phyloP scores from a whole-genome alignment of 495 filamentous ascomycete genomes.

The Neurospora discreta region DNA sequence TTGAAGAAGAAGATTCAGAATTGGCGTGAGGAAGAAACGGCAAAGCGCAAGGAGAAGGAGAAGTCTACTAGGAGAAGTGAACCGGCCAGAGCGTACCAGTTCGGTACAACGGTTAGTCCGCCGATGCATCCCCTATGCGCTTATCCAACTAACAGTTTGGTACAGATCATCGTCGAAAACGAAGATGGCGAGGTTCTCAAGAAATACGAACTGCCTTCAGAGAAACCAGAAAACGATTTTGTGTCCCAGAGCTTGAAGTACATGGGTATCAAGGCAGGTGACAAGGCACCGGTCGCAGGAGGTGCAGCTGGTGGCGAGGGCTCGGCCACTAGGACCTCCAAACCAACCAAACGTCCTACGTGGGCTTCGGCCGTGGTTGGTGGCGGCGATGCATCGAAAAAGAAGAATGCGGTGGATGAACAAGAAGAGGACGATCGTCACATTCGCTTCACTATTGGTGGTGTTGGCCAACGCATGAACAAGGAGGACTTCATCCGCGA shows the following conservation, averaged over 20 bases:
- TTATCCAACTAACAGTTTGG: slow-evolving; percentile 8
- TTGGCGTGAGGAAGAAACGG: slow-evolving; percentile 46
- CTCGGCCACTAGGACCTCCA: not conserved
- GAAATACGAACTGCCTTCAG: slow-evolving; percentile 75
- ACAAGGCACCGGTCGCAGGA: slow-evolving; percentile 17
- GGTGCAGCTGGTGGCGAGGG: slow-evolving; percentile 5
- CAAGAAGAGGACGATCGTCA: slow-evolving; percentile 60
- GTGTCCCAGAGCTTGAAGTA: slow-evolving; percentile 36
- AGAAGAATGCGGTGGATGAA: slow-evolving; percentile 34
- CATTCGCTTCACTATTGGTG: slow-evolving; percentile 78
- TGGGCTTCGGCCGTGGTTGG: slow-evolving; percentile 44
- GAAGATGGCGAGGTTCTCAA: slow-evolving; percentile 96
- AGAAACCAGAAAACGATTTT: slow-evolving; percentile 26
- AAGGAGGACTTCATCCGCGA: slow-evolving; percentile 86
- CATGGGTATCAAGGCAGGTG: slow-evolving; percentile 30
- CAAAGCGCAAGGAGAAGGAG: slow-evolving; percentile 49
- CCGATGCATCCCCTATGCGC: not conserved
- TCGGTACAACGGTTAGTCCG: slow-evolving; percentile 63
- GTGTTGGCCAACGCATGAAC: slow-evolving; percentile 63
- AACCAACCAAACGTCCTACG: slow-evolving; percentile 5
- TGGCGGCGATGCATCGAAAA: slow-evolving; percentile 29
- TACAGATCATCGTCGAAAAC: slow-evolving; percentile 87
- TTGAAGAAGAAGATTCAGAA: slow-evolving; percentile 38
- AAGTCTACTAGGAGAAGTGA: slow-evolving; percentile 33
- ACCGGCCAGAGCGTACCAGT: slow-evolving; percentile 85